Base-by-base conservation (phyloP, 495 filamentous ascomycete species). In the Aspergillus funiculosus region DNA sequence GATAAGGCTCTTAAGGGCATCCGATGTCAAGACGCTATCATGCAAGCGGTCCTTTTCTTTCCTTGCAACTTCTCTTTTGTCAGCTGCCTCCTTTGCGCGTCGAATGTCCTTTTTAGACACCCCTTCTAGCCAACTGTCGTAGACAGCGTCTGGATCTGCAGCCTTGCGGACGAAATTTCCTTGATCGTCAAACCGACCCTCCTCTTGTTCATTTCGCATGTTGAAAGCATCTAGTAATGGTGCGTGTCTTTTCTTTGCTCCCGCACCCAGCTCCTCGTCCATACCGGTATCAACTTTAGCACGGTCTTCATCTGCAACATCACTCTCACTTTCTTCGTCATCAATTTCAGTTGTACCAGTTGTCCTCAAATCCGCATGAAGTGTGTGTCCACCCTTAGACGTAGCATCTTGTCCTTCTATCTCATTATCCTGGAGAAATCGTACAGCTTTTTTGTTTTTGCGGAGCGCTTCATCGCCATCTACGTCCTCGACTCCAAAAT, bases 191-290 rank as follows among this genome's bases (percentile, higher is more conserved):
- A 95, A 97, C 9, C 79, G 73, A 0, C 92, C 92, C 57, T 97
- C 92, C 61, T 98, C 94, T 57, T 89, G 81, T 64, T 98, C 92
- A 4, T 73, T 67, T 37, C 76, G 80, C 79, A 98, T 89, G 57
- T 98, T 95, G 74, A 98, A 98, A 0, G 89, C 92, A 64, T 96
- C 92, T 19, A 97, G 73, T 54, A 92, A 83, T n/a, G 92, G 92
- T 11, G 94, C 94, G 61, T 94, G 87, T 60, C 85, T 89, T 65
- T 96, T 97, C 53, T 89, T 83, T 1, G 81, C 82, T 5, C 92
- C 94, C 2, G 85, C 82, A 2, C 94, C 94, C 22, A 98, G 67
- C 61, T 97, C 92, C 37, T 88, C 83, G 54, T 94, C 90, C 4
- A 94, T 54, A 2, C 80, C 84, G 13, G 77, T 78, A 43, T 85